Conservation (phyloP, 331 rosid genomes). For the Telfairia occidentalis region DNA sequence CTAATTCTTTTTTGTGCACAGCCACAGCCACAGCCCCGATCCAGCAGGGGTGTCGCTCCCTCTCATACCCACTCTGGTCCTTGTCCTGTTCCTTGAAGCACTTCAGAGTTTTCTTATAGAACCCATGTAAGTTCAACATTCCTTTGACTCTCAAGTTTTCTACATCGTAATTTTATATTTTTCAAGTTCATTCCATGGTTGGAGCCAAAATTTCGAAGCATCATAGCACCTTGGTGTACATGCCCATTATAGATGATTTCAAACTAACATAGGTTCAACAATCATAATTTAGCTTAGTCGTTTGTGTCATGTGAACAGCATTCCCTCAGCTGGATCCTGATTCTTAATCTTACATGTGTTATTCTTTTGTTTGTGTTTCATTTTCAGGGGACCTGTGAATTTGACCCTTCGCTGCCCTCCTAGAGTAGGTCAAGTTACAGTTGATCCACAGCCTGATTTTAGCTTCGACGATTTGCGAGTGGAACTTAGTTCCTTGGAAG, state of each 20-base stretch:
- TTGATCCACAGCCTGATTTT: slow-evolving; percentile 74
- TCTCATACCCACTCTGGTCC: too few relatives aligned
- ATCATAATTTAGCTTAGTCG: not conserved
- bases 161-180: not conserved
- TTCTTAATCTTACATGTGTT: not conserved
- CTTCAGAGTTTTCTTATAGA: not conserved
- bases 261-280: not conserved
- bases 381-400: slow-evolving; percentile 44
- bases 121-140: slow-evolving; percentile 1
- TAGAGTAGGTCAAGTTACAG: slow-evolving; percentile 27
- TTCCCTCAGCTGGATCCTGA: not conserved
- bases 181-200: not conserved
- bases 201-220: not conserved
- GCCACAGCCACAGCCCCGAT: not conserved
- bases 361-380: not conserved
- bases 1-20: too few relatives aligned
- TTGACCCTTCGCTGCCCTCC: slow-evolving; percentile 38
- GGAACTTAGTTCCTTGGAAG: slow-evolving; percentile 58
- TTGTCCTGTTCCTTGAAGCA: not conserved
- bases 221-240: not conserved
- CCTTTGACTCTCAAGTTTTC: not conserved
- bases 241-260: not conserved
- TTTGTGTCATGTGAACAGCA: not conserved
- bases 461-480: slow-evolving; percentile 43
- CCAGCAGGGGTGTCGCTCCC: not conserved